Conservation (phyloP, 1,284 basidiomycete genomes). For the Fomitopsis palustris region DNA sequence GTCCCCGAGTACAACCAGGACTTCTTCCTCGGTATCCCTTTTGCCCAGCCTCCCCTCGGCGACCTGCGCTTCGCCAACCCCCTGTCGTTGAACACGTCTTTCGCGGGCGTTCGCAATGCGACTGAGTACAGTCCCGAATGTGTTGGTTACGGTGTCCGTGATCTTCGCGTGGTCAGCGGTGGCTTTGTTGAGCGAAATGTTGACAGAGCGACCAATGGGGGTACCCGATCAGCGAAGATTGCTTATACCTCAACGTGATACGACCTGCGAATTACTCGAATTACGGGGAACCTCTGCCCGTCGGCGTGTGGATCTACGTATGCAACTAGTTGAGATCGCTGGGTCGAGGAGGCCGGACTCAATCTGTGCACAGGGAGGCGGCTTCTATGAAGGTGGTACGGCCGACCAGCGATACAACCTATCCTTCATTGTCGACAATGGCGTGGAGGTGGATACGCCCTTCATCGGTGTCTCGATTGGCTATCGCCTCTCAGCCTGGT, state of each 20-base stretch:
- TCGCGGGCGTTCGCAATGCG: neutral
- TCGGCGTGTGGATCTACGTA: neutral
- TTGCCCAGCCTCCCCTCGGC: neutral
- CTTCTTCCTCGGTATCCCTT: neutral
- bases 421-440: neutral
- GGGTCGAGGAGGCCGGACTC: neutral
- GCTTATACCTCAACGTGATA: neutral
- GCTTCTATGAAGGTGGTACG: neutral
- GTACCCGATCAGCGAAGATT: neutral
- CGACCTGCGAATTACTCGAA: neutral
- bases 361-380: neutral
- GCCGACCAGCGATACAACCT: neutral
- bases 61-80: neutral
- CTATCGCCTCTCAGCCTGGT: constrained; percentile 1
- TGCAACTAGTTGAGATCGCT: neutral
- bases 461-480: neutral
- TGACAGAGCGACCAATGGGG: neutral
- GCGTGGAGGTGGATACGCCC: neutral
- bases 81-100: neutral
- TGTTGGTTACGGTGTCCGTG: neutral
- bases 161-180: too few species aligned
- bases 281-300: neutral
- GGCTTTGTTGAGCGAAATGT: neutral
- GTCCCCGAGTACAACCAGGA: constrained; percentile 1
- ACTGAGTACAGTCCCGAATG: neutral